A percentile compares a stretch with the other conserved stretches of the same genome.
phyloP scores from a whole-genome alignment of 1,139 yeast species.

The Zhuliangozyma blackwelliae region DNA sequence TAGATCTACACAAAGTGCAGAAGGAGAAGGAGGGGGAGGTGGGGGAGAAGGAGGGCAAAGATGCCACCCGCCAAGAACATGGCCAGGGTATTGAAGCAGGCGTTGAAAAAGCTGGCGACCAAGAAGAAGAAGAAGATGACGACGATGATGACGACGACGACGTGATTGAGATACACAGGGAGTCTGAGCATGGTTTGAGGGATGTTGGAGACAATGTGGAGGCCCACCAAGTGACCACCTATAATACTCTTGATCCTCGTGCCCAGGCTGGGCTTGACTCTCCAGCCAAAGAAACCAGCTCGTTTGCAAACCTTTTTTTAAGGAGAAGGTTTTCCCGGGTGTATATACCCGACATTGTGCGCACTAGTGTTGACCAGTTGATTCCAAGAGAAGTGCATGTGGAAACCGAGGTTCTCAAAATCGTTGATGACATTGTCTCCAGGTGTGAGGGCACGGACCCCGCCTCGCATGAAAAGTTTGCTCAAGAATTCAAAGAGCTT shows the following conservation, averaged over 20 bases:
- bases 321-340: neutral
- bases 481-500: no score
- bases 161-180: no score
- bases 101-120: slow-evolving; percentile 20
- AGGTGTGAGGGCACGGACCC: no score
- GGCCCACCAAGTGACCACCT: neutral
- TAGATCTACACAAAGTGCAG: slow-evolving; percentile 22
- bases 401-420: neutral
- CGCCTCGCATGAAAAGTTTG: no score
- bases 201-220: slow-evolving; percentile 1
- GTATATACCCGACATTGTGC: slow-evolving; percentile 1
- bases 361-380: neutral
- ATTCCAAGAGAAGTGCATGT: slow-evolving; percentile 1
- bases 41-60: slow-evolving; percentile 4
- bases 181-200: slow-evolving; percentile 16
- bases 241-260: neutral
- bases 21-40: slow-evolving; percentile 1
- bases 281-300: neutral
- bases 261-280: neutral
- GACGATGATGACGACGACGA: neutral
- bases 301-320: slow-evolving; percentile 1
- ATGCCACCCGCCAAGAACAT: slow-evolving; percentile 1
- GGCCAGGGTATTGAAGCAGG: no score
- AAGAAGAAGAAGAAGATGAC: slow-evolving; percentile 15
- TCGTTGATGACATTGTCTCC: neutral